Conservation (phyloP, 305 asterid species). For the Solanum hybrid region DNA sequence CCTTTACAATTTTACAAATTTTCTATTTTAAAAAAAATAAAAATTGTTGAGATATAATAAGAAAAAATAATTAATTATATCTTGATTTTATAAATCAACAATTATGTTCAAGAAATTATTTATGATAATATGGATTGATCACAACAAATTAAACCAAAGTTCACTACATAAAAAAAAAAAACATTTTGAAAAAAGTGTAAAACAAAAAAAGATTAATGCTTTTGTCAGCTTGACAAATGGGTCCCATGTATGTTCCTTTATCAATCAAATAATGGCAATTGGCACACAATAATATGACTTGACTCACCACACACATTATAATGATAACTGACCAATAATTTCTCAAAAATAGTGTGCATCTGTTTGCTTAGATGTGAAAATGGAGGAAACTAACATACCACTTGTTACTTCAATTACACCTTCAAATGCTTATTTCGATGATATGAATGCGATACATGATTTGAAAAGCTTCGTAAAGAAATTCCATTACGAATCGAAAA, state of each 20-base stretch:
- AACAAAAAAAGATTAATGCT: background rate
- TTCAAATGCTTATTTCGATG: background rate
- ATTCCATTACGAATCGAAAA: no score
- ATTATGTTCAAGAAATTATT: no score
- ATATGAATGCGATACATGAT: slow-evolving; percentile 18
- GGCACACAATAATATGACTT: no score
- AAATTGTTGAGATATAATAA: no score
- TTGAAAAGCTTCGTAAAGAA: background rate
- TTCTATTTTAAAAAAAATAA: no score
- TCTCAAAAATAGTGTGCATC: background rate
- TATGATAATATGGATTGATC: background rate
- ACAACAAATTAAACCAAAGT: background rate
- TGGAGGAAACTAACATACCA: background rate
- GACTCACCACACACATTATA: no score
- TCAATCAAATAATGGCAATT: background rate
- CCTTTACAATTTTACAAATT: no score
- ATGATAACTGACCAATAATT: background rate
- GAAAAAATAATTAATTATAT: no score
- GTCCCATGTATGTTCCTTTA: background rate
- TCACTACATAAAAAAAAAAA: background rate
- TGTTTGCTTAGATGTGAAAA: background rate
- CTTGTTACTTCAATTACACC: background rate
- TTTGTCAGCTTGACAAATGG: background rate
- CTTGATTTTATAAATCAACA: no score
- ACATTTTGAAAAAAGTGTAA: background rate